Conservation (phyloP, 2,329 filamentous ascomycete genomes). For the Sclerotinia borealis region DNA sequence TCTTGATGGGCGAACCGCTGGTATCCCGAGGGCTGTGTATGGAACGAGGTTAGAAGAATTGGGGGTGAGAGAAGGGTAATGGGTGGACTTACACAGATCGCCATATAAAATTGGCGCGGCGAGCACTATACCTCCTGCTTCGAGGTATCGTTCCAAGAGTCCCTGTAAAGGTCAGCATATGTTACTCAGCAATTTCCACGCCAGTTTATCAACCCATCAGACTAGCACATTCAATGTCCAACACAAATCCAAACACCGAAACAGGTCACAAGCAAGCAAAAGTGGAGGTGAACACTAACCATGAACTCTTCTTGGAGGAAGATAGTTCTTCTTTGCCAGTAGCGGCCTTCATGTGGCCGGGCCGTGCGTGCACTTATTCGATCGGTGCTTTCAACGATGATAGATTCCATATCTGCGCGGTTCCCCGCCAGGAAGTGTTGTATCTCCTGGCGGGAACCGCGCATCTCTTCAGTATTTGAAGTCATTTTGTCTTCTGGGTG, state of each 20-base stretch:
- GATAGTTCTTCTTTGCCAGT: neutral
- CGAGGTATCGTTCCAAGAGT: neutral
- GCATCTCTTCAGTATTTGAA: neutral
- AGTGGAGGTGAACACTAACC: neutral
- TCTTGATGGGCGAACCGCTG: neutral
- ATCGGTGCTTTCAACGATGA: neutral
- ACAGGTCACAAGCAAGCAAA: neutral
- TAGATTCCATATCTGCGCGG: neutral
- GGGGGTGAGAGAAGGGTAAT: too few species aligned
- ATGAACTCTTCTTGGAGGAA: neutral
- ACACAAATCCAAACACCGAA: neutral
- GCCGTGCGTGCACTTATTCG: neutral
- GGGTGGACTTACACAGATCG: neutral
- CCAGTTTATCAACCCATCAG: neutral
- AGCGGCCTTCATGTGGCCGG: neutral
- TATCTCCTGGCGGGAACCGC: neutral
- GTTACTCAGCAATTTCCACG: fast-evolving
- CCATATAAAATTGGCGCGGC: neutral
- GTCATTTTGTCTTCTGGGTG: neutral
- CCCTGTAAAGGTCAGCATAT: neutral
- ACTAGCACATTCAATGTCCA: neutral
- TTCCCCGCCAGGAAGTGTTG: neutral
- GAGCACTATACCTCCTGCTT: neutral
- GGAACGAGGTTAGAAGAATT: too few species aligned
- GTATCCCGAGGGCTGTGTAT: neutral